Percentiles rank a stretch among this genome's conserved stretches.
Evolutionary conservation across 331 rosid species (phyloP).

Genomic region (Malus hybrid): DNA sequence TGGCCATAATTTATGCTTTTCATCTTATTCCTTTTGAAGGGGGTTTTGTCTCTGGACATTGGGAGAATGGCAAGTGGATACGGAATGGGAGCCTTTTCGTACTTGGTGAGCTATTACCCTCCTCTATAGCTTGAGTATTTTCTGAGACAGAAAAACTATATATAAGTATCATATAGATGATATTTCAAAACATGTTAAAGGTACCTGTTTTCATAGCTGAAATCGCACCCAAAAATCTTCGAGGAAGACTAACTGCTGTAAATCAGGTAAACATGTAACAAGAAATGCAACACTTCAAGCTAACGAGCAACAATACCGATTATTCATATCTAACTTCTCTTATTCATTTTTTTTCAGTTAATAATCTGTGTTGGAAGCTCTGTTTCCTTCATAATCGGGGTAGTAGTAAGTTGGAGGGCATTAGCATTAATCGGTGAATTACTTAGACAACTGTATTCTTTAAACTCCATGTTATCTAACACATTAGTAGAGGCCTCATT

Average conservation of each 20-base stretch:
- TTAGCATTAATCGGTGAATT: slow-evolving; percentile 61
- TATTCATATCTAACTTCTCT: not conserved
- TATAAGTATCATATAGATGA: not conserved
- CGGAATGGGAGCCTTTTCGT: slow-evolving; percentile 24
- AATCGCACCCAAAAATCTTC: slow-evolving; percentile 82
- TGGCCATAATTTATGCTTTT: not conserved
- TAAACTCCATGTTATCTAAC: no score
- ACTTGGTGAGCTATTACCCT: slow-evolving; percentile 10
- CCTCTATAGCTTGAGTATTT: not conserved
- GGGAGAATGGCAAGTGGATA: slow-evolving; percentile 29
- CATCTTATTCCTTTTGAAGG: slow-evolving; percentile 12
- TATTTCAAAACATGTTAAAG: slow-evolving; percentile 20
- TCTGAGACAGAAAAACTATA: not conserved
- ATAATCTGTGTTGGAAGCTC: slow-evolving; percentile 68
- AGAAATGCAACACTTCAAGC: not conserved
- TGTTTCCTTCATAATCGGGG: slow-evolving; percentile 69
- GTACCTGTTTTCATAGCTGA: slow-evolving; percentile 87
- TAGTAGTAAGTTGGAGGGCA: slow-evolving; percentile 64
- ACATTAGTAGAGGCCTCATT: slow-evolving; percentile 13
- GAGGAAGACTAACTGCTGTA: slow-evolving; percentile 70
- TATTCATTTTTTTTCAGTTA: slow-evolving; percentile 30
- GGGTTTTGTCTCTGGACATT: slow-evolving; percentile 10
- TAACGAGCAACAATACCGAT: not conserved
- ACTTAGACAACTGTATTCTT: not conserved
- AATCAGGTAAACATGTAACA: slow-evolving; percentile 51